phyloP scores from a whole-genome alignment of 768 basidiomycete species.

The Serendipita sp. region DNA sequence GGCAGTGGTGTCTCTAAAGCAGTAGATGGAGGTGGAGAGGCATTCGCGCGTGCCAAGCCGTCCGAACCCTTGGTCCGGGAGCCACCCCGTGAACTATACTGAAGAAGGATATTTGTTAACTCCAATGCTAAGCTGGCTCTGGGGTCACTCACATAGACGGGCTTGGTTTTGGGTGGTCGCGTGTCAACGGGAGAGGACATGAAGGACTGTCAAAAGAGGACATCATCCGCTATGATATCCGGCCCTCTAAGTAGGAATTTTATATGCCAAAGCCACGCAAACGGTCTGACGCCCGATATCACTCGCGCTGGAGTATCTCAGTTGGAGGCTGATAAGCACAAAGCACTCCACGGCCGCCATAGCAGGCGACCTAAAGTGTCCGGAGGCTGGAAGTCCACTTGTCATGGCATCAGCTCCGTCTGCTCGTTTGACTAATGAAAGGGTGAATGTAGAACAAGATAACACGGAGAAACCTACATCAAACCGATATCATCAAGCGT shows the following conservation, averaged over 20 bases:
- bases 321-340: background rate
- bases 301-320: too few relatives aligned
- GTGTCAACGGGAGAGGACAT: background rate
- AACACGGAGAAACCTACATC: too few relatives aligned
- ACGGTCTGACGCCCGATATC: too few relatives aligned
- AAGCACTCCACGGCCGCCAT: background rate
- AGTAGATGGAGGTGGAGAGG: background rate
- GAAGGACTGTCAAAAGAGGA: background rate
- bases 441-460: too few relatives aligned
- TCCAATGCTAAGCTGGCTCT: background rate
- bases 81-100: conserved; percentile 1
- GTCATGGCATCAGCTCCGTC: too few relatives aligned
- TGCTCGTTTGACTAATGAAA: too few relatives aligned
- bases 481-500: too few relatives aligned
- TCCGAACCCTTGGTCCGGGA: background rate
- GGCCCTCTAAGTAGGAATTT: background rate
- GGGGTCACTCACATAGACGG: background rate
- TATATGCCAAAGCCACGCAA: too few relatives aligned
- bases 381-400: too few relatives aligned
- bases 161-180: background rate
- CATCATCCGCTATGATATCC: background rate
- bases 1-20: background rate
- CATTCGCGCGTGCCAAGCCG: background rate
- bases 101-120: background rate
- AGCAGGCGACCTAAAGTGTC: too few relatives aligned